Evolutionary conservation across 2,329 filamentous ascomycete species (phyloP), one percentile per base, ranked within the genome.

Genomic region (Colletotrichum truncatum): DNA sequence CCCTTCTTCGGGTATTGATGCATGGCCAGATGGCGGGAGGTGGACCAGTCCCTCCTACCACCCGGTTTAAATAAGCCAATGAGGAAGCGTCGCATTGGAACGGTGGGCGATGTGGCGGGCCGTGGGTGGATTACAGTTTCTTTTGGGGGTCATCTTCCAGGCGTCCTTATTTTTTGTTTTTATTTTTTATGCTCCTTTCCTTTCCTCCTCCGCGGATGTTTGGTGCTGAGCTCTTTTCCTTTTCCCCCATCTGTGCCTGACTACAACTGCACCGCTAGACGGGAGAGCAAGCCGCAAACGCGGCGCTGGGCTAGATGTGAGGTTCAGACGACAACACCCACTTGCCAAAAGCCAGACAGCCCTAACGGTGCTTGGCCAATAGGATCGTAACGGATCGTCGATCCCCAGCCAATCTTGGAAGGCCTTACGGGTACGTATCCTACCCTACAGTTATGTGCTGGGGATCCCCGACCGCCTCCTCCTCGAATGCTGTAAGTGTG

Each of bases 1-100:
- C 30, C 25, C 32, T 48, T 49, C n/a, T 64, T 49, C 23, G 61
- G 61, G 61, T 64, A 64, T 30, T 41, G 56, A 64, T 54, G 61
- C 61, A 64, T 58, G 34, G 36, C 16, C 45, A 57, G 61, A 64
- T 59, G 60, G 60, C 53, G 53, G 51, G 51, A 39, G 32, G 36
- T 28, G 46, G 46, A 28, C 46, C 46, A 39, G n/a, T n/a, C n/a
- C n/a, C n/a, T n/a, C n/a, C n/a, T n/a, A 39, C 36, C 30, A 38
- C 46, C 7, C 26, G 53, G 60, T 4, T 14, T 21, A 11, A 26
- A 21, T 39, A n/a, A 43, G 32, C 56, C 56, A 14, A 49, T 64
- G 48, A 48, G 16, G 18, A 53, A 30, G 45, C 38, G 30, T 45
- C 14, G 39, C 54, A 46, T 52, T 36, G 61, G 25, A 43, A 45